Percentiles rank a stretch among this genome's conserved stretches.
Evolutionary conservation across 495 filamentous ascomycete species (phyloP).

Genomic region (Tuber borchii): DNA sequence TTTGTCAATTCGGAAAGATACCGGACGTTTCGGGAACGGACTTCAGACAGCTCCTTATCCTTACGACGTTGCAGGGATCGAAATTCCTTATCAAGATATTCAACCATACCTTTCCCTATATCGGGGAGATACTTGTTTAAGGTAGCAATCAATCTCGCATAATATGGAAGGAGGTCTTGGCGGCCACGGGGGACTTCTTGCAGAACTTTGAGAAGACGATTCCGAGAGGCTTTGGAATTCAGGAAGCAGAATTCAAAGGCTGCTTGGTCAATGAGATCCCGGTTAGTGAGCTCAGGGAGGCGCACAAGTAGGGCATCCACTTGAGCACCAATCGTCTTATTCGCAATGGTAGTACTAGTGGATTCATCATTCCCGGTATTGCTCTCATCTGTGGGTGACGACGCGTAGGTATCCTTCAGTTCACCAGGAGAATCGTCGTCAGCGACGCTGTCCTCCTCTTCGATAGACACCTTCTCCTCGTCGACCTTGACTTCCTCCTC

Average conservation of each 20-base stretch:
- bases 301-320: conserved; percentile 85
- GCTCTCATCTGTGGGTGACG: conserved; percentile 47
- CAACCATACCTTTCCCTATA: conserved; percentile 81
- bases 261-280: conserved; percentile 83
- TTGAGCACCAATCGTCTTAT: conserved; percentile 94
- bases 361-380: conserved; percentile 62
- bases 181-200: conserved; percentile 93
- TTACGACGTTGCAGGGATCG: conserved; percentile 96
- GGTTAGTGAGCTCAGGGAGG: conserved; percentile 80
- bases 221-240: conserved; percentile 95
- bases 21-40: conserved; percentile 87
- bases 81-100: conserved; percentile 94
- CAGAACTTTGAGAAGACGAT: conserved; percentile 83
- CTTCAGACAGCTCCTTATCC: conserved; percentile 91
- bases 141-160: conserved; percentile 86
- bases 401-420: conserved; percentile 42
- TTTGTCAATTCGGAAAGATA: conserved; percentile 97
- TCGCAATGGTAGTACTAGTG: conserved; percentile 85
- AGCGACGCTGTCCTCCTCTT: conserved; percentile 43
- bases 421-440: conserved; percentile 20
- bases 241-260: conserved; percentile 96
- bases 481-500: conserved; percentile 42
- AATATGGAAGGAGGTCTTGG: conserved; percentile 81
- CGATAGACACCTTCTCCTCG: conserved; percentile 59
- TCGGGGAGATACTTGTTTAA: conserved; percentile 91